Base-by-base conservation (phyloP, 2,329 filamentous ascomycete genomes). In the Colletotrichum musicola region DNA sequence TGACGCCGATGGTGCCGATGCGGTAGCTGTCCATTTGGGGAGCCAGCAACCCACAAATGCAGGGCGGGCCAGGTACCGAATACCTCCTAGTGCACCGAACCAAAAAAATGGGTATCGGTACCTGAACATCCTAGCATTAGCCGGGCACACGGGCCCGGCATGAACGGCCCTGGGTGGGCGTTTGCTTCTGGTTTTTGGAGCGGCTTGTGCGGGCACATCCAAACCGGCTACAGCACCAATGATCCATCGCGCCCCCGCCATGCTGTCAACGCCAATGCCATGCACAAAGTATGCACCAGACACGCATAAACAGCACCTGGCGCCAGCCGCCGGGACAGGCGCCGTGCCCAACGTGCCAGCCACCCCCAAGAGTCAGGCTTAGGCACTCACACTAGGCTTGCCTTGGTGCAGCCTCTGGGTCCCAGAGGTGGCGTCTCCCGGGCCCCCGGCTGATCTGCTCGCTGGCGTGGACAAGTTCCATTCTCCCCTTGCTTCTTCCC, bases 51-150 rank as follows among this genome's bases (percentile, higher is more conserved):
- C 64, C 60, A 57, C 64, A 49, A 53, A 69, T 65, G 62, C 50
- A 56, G 55, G 55, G 56, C 62, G 62, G 27, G 55, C 22, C 30
- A 69, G 62, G 62, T 68, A 65, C 55, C 56, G 22, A 40, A 20
- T 68, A 68, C 65, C 42, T 68, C 42, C n/a, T 16, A n/a, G n/a
- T 25, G 27, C 13, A 47, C 62, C 49, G n/a, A 65, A 56, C n/a
- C 53, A 62, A 55, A 56, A 56, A 65, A 44, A 61, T 65, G 55
- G 44, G 42, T 9, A 14, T 13, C 55, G 49, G 62, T 68, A 68
- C 62, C 67, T 69, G 63, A 68, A 62, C 56, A 68, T 68, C 57
- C 25, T 38, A 50, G 56, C 67, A 53, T 51, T 62, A 56, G 42
- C 54, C 44, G 65, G 55, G 55, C 65, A 68, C 65, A 65, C 62